Evolutionary conservation across 139 green algal species (phyloP), one percentile per base, ranked within the genome.

Genomic region (Chlorella sp.): DNA sequence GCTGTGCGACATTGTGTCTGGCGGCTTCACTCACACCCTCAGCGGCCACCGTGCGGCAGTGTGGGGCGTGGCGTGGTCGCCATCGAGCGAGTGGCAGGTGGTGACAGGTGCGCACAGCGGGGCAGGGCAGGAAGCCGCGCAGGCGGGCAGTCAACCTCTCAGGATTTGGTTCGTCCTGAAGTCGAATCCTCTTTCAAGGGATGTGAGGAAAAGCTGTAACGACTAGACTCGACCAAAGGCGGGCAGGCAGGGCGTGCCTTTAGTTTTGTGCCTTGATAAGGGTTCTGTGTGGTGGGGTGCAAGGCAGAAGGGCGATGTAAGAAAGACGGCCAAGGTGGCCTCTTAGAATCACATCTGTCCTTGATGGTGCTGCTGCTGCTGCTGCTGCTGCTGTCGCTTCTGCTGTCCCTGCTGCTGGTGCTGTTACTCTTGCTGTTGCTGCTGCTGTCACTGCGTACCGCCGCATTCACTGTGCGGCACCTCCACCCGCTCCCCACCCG

Each of bases 1-100:
- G 86, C 94, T 99, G 80, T 97, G 95, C 76, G 97, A 99, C 89
- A 83, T 94, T 0, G 71, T 87, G 2, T 95, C 89, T 0, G 97
- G 97, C 2, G 95, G 88, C 9, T 96, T 96, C 89, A 94, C 95
- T 0, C 97, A 99, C 91, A 96, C 86, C 0, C 92, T 99, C 34
- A 81, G 88, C 0, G 97, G 97, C 0, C 97, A 99, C 92, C 92
- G 93, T 69, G 84, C 85, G 0, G 64, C 68, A 22, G 92, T 97
- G 1, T 97, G 93, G 95, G 91, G 91, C 18, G 42, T 97, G 77
- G 81, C 83, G 36, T 98, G 96, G 96, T 97, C 95, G 4, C 79
- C 89, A 0, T 30, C 64, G 26, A 94, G 64, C 48, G 95, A 98
- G 86, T 96, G 93, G 86, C 88, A 99, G 85, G 83, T 98, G 34